phyloP scores from a whole-genome alignment of 257 asterid species.

The Mentha longifolia region DNA sequence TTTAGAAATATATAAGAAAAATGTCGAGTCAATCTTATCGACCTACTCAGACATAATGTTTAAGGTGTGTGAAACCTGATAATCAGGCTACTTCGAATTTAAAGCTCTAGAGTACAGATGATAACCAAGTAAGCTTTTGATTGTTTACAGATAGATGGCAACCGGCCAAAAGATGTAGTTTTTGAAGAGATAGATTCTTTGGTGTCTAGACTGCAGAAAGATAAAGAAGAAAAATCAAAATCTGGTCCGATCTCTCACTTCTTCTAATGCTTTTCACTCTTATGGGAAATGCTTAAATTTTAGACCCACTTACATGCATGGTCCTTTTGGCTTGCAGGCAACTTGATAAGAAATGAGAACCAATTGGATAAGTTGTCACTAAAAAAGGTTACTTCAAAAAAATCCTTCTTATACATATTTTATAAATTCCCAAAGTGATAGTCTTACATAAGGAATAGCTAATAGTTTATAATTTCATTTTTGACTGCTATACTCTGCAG shows the following conservation, averaged over 20 bases:
- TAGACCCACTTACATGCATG: conserved; percentile 7
- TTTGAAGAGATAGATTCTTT: conserved; percentile 72
- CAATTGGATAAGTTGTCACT: conserved; percentile 41
- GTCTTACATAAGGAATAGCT: conserved; percentile 1
- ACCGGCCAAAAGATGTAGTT: conserved; percentile 65
- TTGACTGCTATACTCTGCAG: conserved; percentile 52
- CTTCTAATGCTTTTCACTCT: conserved; percentile 18
- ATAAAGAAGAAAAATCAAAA: conserved; percentile 50
- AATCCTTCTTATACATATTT: conserved; percentile 5
- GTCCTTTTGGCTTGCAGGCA: conserved; percentile 41
- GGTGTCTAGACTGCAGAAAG: conserved; percentile 52
- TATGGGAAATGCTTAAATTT: conserved; percentile 4
- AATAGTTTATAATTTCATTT: conserved; percentile 23
- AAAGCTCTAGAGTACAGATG: conserved; percentile 16
- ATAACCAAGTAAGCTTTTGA: conserved; percentile 24
- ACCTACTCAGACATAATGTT: conserved; percentile 58
- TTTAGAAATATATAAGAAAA: conserved; percentile 79
- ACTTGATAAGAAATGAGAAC: conserved; percentile 41
- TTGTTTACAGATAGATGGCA: conserved; percentile 76
- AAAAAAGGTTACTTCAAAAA: conserved; percentile 49
- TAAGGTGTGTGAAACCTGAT: conserved; percentile 52
- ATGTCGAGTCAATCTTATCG: conserved; percentile 64
- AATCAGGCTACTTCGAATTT: conserved; percentile 25
- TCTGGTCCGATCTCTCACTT: conserved; percentile 47
- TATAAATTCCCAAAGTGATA: not conserved